Percentiles rank a stretch among this genome's conserved stretches.
phyloP scores from a whole-genome alignment of 2,329 filamentous ascomycete species.

The Plectosphaerella cucumerina region DNA sequence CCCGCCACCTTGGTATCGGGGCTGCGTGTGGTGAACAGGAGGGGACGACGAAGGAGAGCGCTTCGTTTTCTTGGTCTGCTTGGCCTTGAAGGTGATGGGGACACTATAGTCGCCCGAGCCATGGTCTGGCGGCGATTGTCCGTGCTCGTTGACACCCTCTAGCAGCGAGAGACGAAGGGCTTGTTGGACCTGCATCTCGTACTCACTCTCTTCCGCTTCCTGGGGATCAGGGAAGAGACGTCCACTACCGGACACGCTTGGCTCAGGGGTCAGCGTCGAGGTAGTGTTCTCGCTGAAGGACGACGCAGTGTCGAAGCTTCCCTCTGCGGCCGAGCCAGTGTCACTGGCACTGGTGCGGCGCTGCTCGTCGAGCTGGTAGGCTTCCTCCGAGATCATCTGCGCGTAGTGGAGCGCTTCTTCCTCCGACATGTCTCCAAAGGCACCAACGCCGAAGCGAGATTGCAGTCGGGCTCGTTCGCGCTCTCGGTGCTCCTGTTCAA shows the following conservation, averaged over 20 bases:
- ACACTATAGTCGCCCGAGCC: constrained; percentile 48
- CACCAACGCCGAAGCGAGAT: constrained; percentile 77
- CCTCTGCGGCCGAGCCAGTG: constrained; percentile 45
- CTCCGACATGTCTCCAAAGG: constrained; percentile 60
- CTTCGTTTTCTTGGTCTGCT: constrained; percentile 35
- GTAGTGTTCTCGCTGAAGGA: constrained; percentile 35
- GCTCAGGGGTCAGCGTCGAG: constrained; percentile 52
- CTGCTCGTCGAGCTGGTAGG: constrained; percentile 52
- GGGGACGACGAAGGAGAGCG: constrained; percentile 28
- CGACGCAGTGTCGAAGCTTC: constrained; percentile 37
- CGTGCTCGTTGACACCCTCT: constrained; percentile 46
- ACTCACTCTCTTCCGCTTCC: constrained; percentile 44
- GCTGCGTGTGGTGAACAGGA: constrained; percentile 22
- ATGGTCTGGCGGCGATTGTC: constrained; percentile 38
- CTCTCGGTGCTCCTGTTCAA: constrained; percentile 62
- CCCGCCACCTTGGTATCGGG: too few species aligned
- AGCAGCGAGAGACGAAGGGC: constrained; percentile 59
- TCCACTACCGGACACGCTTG: constrained; percentile 32
- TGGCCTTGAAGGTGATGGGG: constrained; percentile 43
- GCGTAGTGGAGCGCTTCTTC: constrained; percentile 63
- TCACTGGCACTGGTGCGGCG: constrained; percentile 47
- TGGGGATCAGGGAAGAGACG: constrained; percentile 21
- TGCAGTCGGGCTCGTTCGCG: constrained; percentile 69
- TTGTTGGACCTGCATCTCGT: constrained; percentile 58
- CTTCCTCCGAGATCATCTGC: constrained; percentile 62